Evolutionary conservation across 164 flowering plant species (phyloP), one percentile per base, ranked within the genome.

Genomic region (Vitis rupestris): DNA sequence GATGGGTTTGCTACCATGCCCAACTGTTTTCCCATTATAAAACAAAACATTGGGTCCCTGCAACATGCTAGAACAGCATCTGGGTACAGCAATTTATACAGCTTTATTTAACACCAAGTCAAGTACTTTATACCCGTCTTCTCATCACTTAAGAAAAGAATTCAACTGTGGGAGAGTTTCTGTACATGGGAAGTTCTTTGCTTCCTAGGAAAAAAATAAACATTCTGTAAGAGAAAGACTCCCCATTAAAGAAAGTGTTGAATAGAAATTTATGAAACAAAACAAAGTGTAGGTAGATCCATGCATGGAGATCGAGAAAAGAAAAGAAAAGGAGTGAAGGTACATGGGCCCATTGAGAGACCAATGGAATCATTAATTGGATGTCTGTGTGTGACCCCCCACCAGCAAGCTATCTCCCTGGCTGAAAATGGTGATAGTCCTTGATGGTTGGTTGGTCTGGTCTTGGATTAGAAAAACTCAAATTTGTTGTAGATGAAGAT

Each of bases 11-110:
- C 27, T 59, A 65, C 68, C 68, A 50, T 3, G 51, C 65, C n/a
- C 9, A 8, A 37, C 55, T 64, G 2, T 8, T 19, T 64, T 64
- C 50, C 44, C 50, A 23, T 19, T 15, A 66, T 10, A 57, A 57
- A 60, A 60, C 47, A 60, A 50, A 29, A 60, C 58, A 59, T 59
- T 60, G 27, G 64, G 71, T 50, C 71, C 27, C 68, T 29, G 14
- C 60, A 53, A 13, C 56, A 13, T 53, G 7, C n/a, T 53, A 5
- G n/a, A 13, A n/a, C 56, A 53, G 15, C n/a, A 13, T 12, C 56
- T 13, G 56, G n/a, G n/a, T 14, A 53, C 56, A 4, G 7, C 56
- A 53, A 12, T 53, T 13, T 12, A 13, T 53, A 53, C 56, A 5
- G 15, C n/a, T 53, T n/a, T 53, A n/a, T 11, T 53, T 14, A 53